Conservation (phyloP, 768 basidiomycete species). For the Kondoa malvinella region DNA sequence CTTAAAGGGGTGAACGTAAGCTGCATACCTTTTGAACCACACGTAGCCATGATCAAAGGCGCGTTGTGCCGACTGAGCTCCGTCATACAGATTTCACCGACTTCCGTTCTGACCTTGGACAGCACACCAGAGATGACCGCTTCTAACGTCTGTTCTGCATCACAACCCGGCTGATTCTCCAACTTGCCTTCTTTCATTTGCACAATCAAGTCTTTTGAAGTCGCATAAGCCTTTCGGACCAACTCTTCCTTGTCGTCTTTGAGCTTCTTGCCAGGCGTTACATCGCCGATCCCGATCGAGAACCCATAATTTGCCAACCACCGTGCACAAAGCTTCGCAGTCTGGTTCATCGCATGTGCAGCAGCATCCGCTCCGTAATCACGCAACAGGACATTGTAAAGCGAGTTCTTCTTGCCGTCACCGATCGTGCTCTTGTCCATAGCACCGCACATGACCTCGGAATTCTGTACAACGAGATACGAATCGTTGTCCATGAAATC, state of each 20-base stretch:
- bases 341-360: constrained; percentile 80
- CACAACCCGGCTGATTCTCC: constrained; percentile 92
- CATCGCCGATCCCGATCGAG: constrained; percentile 97
- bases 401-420: constrained; percentile 96
- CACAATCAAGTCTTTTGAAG: constrained; percentile 72
- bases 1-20: constrained; percentile 7
- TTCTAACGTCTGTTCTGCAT: constrained; percentile 92
- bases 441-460: constrained; percentile 96
- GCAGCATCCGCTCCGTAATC: constrained; percentile 94
- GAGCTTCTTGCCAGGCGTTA: constrained; percentile 82
- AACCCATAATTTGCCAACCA: constrained; percentile 97
- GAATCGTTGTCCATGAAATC: constrained; percentile 95
- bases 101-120: constrained; percentile 86
- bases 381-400: constrained; percentile 91
- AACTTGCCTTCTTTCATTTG: constrained; percentile 76
- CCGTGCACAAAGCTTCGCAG: constrained; percentile 87
- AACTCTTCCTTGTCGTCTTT: constrained; percentile 61
- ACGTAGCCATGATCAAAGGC: constrained; percentile 95
- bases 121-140: constrained; percentile 84
- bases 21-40: constrained; percentile 79
- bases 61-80: constrained; percentile 96
- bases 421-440: constrained; percentile 98
- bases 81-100: constrained; percentile 93
- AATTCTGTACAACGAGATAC: constrained; percentile 90
- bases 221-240: constrained; percentile 72